phyloP scores from a whole-genome alignment of 306 rosid genomes.

The Neltuma alba region DNA sequence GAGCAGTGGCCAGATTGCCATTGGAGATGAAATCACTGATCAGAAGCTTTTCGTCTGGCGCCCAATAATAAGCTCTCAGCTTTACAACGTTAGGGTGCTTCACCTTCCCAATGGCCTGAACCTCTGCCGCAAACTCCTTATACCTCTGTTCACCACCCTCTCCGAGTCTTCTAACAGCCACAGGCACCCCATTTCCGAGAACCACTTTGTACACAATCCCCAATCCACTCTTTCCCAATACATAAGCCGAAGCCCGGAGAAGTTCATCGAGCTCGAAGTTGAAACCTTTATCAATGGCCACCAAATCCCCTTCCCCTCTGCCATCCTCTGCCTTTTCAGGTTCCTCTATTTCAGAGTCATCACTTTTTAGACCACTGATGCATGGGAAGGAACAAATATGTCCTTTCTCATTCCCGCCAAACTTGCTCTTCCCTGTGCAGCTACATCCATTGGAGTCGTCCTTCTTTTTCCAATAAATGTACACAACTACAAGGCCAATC shows the following conservation, averaged over 20 bases:
- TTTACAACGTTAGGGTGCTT: slow-evolving; percentile 88
- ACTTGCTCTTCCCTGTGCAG: slow-evolving; percentile 67
- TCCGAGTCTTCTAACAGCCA: slow-evolving; percentile 94
- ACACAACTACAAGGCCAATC: slow-evolving; percentile 69
- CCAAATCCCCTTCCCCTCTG: slow-evolving; percentile 73
- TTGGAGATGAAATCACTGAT: slow-evolving; percentile 91
- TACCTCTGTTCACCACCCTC: slow-evolving; percentile 98
- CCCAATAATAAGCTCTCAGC: slow-evolving; percentile 95
- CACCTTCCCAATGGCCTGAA: slow-evolving; percentile 86
- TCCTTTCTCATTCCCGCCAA: slow-evolving; percentile 54
- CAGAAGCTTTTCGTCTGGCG: slow-evolving; percentile 92
- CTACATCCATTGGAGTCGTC: slow-evolving; percentile 78
- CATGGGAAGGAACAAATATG: slow-evolving; percentile 53
- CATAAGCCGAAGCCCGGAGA: slow-evolving; percentile 91
- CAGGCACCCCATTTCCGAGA: slow-evolving; percentile 92
- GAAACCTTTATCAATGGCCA: slow-evolving; percentile 90
- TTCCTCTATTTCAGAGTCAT: slow-evolving; percentile 78
- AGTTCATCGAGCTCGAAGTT: slow-evolving; percentile 92
- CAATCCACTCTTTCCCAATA: slow-evolving; percentile 92
- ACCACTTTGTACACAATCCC: slow-evolving; percentile 99
- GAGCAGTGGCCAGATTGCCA: slow-evolving; percentile 81
- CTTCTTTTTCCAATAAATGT: slow-evolving; percentile 83
- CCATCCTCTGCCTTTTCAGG: slow-evolving; percentile 49
- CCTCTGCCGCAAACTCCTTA: slow-evolving; percentile 87
- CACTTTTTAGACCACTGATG: slow-evolving; percentile 54